Base-by-base conservation (phyloP, 1,284 basidiomycete species). In the Leccinum subrobustum region DNA sequence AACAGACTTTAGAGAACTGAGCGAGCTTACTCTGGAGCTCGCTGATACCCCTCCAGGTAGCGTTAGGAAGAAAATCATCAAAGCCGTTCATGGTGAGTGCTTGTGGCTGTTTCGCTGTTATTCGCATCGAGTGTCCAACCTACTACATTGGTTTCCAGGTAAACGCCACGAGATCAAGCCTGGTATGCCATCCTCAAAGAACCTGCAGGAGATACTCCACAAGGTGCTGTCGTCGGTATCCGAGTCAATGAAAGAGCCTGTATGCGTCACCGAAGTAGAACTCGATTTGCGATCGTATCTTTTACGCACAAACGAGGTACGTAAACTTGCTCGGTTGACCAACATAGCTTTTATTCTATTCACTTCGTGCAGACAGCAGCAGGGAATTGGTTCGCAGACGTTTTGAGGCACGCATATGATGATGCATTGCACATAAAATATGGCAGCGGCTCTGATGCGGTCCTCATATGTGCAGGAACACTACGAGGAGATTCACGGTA, bases 311-410 rank as follows among this genome's bases (percentile, higher is more conserved):
- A 75, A 78, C 56, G 89, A 92, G 80, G 89, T 88, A 64, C 27
- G 73, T 59, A 4, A 29, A 48, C 52, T 52, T 8, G 3, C 14
- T 42, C 5, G 25, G 14, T 8, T 6, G 7, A 31, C 3, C 4
- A 7, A 5, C 9, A 33, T 18, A 25, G 16, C 16, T 33, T 35
- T 44, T 16, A 27, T 42, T n/a, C n/a, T 11, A 56, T n/a, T 51
- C 16, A 12, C 54, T 29, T 6, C 29, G 31, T 31, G 18, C 75
- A 96, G 86, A 89, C 88, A 16, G 89, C 89, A 0, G 80, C 89
- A 8, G 89, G 87, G n/a, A 92, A 96, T 71, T 95, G 93, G 89
- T 88, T 95, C 60, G 90, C 93, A 1, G 95, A 97, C 73, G 87
- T 96, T 31, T 74, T 95, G 31, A 80, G 92, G 63, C 91, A 95